Base-by-base conservation (phyloP, 208 protist species). In the Spongospora subterranea region DNA sequence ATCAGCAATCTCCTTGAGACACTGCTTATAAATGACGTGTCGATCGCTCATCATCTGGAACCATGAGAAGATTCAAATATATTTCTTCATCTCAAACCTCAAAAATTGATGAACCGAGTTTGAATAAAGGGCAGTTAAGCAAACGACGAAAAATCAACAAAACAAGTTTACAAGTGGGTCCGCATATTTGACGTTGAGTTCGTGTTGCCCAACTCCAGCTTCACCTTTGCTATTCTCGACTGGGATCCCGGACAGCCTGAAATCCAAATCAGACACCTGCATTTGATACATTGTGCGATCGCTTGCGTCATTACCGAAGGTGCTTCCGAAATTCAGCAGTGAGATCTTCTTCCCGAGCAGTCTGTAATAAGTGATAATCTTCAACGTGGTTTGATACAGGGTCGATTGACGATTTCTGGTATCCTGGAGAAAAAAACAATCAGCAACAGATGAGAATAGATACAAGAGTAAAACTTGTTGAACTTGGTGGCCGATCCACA, bases 111-210 rank as follows among this genome's bases (percentile, higher is more conserved):
- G n/a, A n/a, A n/a, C n/a, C n/a, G n/a, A n/a, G n/a, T n/a, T n/a
- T n/a, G n/a, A n/a, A n/a, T n/a, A n/a, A n/a, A n/a, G n/a, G n/a
- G n/a, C n/a, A n/a, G n/a, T n/a, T n/a, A n/a, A n/a, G n/a, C n/a
- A n/a, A n/a, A n/a, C n/a, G n/a, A n/a, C n/a, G n/a, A n/a, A n/a
- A n/a, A n/a, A n/a, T n/a, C n/a, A n/a, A n/a, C n/a, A n/a, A n/a
- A n/a, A n/a, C n/a, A n/a, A n/a, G 24, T 24, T 29, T 24, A 60
- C 29, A 1, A 89, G 50, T 17, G 88, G 50, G 1, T 60, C 54
- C n/a, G 88, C 46, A 89, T 89, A 89, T 45, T 89, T 71, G 32
- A 89, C 54, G 88, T 89, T 89, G 1, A 89, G 32, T n/a, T 89
- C 88, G 54, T 89, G 88, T n/a, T 89, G 88, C 6, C 88, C 88